phyloP scores from a whole-genome alignment of 257 asterid genomes.

The Solanum arcanum region DNA sequence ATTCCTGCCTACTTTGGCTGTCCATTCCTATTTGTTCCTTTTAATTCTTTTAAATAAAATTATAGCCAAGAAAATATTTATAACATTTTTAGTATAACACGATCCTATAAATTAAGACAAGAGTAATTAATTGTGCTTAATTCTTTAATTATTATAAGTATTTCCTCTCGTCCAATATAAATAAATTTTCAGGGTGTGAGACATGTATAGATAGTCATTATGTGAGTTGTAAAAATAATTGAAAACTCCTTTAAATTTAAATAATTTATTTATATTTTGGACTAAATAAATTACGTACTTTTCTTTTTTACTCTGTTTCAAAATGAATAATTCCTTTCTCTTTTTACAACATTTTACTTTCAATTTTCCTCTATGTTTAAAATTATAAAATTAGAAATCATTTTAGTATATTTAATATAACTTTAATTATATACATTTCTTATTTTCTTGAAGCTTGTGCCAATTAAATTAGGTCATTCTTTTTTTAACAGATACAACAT shows the following conservation, averaged over 20 bases:
- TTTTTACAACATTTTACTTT: too few species aligned
- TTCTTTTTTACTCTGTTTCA: too few species aligned
- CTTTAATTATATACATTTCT: too few species aligned
- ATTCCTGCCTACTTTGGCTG: neutral
- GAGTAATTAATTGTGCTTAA: rapidly evolving
- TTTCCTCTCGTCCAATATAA: neutral
- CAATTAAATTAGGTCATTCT: too few species aligned
- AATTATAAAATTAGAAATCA: too few species aligned
- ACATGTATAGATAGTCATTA: neutral
- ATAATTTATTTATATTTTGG: neutral
- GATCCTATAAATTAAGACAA: neutral
- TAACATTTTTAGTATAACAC: neutral
- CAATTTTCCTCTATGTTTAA: too few species aligned
- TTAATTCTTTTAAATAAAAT: neutral
- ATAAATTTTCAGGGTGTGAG: neutral
- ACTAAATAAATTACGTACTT: too few species aligned
- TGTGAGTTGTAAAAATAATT: too few species aligned
- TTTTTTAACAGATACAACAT: neutral
- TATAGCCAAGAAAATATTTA: neutral
- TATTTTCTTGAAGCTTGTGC: too few species aligned
- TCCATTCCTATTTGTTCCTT: neutral
- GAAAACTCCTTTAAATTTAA: neutral
- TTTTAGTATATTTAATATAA: too few species aligned
- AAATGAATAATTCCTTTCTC: too few species aligned
- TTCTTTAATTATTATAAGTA: neutral